Evolutionary conservation across 169 alveolate genomes (phyloP).

Genomic region (Plasmodium relictum): DNA sequence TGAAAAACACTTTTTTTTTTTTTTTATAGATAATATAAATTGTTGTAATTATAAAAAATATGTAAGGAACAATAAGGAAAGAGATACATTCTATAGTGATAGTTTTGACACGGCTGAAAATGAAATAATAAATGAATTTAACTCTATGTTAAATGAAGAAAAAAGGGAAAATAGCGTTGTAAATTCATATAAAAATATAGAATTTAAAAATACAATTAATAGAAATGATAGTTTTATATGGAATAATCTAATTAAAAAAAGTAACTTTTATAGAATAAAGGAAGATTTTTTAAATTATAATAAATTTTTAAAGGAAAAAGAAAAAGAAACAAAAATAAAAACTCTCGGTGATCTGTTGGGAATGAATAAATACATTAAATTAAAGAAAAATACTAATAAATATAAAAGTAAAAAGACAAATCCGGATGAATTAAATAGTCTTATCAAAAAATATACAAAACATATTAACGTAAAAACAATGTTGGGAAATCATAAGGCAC

Average conservation of each 20-base stretch:
- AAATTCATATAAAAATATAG: neutral
- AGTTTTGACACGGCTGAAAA: conserved; percentile 5
- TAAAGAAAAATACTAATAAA: conserved; percentile 12
- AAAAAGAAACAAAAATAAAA: conserved; percentile 25
- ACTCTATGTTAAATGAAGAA: conserved; percentile 10
- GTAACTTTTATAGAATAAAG: conserved; percentile 49
- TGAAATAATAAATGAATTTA: conserved; percentile 33
- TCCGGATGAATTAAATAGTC: conserved; percentile 15
- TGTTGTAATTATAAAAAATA: too few relatives aligned
- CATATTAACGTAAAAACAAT: neutral
- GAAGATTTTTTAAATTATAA: conserved; percentile 69
- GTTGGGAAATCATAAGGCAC: neutral
- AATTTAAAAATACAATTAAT: conserved; percentile 16
- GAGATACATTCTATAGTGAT: neutral
- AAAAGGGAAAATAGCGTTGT: neutral
- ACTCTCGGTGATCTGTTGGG: conserved; percentile 51
- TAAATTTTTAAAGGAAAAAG: conserved; percentile 30
- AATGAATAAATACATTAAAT: conserved; percentile 34
- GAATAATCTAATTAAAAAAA: conserved; percentile 42
- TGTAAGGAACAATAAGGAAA: neutral
- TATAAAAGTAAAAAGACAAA: conserved; percentile 17
- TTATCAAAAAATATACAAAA: conserved; percentile 25
- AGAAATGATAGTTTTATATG: conserved; percentile 22
- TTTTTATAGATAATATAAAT: too few relatives aligned
- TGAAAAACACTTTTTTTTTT: too few relatives aligned